Base-by-base conservation (phyloP, 2,329 filamentous ascomycete genomes). In the Stachybotrys chartarum region DNA sequence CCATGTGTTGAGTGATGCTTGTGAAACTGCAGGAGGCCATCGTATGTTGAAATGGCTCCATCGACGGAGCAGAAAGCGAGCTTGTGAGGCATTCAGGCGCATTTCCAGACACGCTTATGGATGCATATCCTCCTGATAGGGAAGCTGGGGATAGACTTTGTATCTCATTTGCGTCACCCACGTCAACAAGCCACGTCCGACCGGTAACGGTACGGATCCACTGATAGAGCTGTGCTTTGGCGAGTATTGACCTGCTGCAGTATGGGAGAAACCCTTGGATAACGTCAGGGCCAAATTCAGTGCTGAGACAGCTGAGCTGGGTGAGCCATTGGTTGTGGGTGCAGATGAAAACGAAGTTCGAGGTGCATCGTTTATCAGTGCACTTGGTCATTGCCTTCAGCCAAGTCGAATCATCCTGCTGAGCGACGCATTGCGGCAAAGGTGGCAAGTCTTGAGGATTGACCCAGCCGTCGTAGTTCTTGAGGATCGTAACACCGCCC, bases 301-400 rank as follows among this genome's bases (percentile, higher is more conserved):
- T 30, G 55, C 55, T 53, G 32, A 56, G 55, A 53, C 55, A 54
- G 51, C 55, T 54, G 32, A 56, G 55, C 47, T 53, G 18, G 7
- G 51, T 56, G 16, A 56, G 51, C 51, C 55, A 56, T 18, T 51
- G 51, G 35, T 39, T 35, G 8, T 35, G 46, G 30, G 47, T 53
- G 55, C 51, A 56, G 30, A 56, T 53, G 39, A 47, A 18, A 31
- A n/a, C 32, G 45, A 56, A 53, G 51, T 53, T 45, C 30, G 51
- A 56, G 46, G 51, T 56, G 35, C 55, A 56, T 16, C 52, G 52
- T 31, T 54, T 54, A 5, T 31, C 17, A 17, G 54, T 55, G 42
- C 54, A 55, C 44, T 55, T 47, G 5, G 54, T 55, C 54, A 55
- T 51, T 16, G 39, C 24, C 4, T 42, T 18, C 31, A 55, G 48